Base-by-base conservation (phyloP, 345 rosid genomes). In the Dimocarpus longan region DNA sequence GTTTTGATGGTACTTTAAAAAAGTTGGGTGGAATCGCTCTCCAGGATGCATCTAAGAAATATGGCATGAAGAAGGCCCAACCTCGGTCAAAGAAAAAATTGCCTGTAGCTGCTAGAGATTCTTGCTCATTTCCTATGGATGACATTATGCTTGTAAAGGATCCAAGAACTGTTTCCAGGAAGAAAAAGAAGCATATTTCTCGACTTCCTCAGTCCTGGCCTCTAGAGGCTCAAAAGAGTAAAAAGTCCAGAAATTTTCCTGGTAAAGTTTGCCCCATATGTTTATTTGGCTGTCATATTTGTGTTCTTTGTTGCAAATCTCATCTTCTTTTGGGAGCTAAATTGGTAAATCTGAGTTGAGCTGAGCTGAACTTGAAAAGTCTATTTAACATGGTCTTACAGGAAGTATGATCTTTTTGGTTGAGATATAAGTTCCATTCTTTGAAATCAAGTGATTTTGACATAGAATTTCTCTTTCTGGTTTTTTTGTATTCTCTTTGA, bases 121-220 rank as follows among this genome's bases (percentile, higher is more conserved):
- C 21, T 75, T 57, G 81, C 85, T 85, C 93, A 16, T 79, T 86
- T 63, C 70, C 83, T 76, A 78, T 90, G 79, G 97, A 96, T 87
- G 93, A 91, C 78, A 84, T 90, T 74, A 85, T 91, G 89, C 84
- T 85, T 71, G 80, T 87, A 63, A 96, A 91, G 78, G 99, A 96
- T 79, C 84, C 91, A 32, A 92, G 95, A 86, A 87, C 89, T 21
- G 73, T 81, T 80, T 91, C 89, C 24, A 92, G 81, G 57, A 96
- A 81, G 86, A 93, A 90, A 85, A 90, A 87, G 85, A 90, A 87
- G 76, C 88, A 67, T 64, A 86, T 66, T 81, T 73, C 84, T 12
- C 88, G 72, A 68, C 81, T 91, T 84, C 90, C 93, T 19, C 89
- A 76, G 74, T 93, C 99, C 60, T 90, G 91, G 94, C 94, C 94